Evolutionary conservation across 768 basidiomycete genomes (phyloP), one percentile per base, ranked within the genome.

Genomic region (Pholiota molesta): DNA sequence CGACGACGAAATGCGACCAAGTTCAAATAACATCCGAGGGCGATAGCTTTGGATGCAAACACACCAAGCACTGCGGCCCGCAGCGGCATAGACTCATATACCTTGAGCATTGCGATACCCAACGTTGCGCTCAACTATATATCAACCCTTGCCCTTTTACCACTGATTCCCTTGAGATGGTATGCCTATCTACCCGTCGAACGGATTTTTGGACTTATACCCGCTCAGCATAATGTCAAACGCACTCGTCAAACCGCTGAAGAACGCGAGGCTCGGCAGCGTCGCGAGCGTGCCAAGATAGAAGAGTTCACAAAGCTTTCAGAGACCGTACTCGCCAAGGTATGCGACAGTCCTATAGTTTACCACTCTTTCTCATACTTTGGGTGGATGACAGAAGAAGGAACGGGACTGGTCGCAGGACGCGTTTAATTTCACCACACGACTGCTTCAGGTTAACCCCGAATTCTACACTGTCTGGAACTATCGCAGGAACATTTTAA

Each of bases 381-480:
- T 61, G 40, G 54, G 33, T 54, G 23, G 58, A 28, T 21, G n/a
- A 54, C 71, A 98, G 95, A 94, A 91, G 79, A 83, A 83, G 65
- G 69, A 74, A 0, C 74, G 78, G 56, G 91, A 93, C 61, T 93
- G 84, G 83, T 86, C 87, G 62, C 72, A 75, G 29, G 89, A 90
- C n/a, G 86, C 93, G 0, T 85, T 98, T 37, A 79, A 84, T n/a
- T 76, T 90, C 44, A 97, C 95, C 0, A 88, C 88, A 16, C 81
- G 79, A 28, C 74, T 98, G 23, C 85, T 99, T 9, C 86, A 87
- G 55, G 68, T 91, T 44, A 99, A 98, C 71, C 95, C 97, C 2
- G 97, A 99, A 75, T 95, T 95, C 71, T 97, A 97, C 74, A 96
- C 97, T 1, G 79, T 92, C 39, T 99, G 97, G 97, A 97, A 97